Evolutionary conservation across 139 green algal genomes (phyloP), one percentile per base, ranked within the genome.

Genomic region (Chlamydomonas asymmetrica): DNA sequence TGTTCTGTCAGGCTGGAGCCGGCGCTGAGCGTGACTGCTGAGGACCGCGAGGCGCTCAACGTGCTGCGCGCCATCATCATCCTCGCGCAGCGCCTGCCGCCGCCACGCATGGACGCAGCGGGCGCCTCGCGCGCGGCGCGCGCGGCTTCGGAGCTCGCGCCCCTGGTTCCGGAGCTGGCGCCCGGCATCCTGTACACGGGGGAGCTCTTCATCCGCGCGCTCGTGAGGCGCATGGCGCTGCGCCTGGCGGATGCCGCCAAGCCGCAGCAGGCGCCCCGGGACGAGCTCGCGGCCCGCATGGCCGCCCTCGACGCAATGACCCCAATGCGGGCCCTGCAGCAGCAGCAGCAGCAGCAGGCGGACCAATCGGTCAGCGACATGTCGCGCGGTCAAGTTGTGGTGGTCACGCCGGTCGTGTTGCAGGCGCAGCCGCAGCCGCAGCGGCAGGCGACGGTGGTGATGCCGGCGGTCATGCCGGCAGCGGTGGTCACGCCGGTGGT

Each of bases 151-250:
- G 83, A 94, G 80, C 69, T 95, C 8, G 62, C 29, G 49, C 80
- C 86, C 1, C 25, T 94, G 43, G 37, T 94, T 59, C 86, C 88
- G 1, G 84, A 93, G 81, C 81, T 95, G 45, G 45, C 85, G 39
- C 90, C 88, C 1, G 88, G 90, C 7, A 38, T 87, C 22, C 57
- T 59, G 27, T 78, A 85, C 73, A 91, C 82, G 23, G 77, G 81
- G 54, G 81, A 87, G 54, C 43, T 90, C 74, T 91, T 92, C 41
- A 49, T 86, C 41, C 73, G 78, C 29, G 70, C 74, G 37, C 75
- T 91, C 37, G 29, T 85, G 25, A 45, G 63, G 31, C 78, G 83
- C 41, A 50, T 86, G 4, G 66, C 76, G 43, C 29, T 66, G 41
- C 68, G 84, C 0, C 5, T 87, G 25, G 62, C 67, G 20, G 72